Conservation (phyloP, 305 asterid genomes). For the Fraxinus floribunda region DNA sequence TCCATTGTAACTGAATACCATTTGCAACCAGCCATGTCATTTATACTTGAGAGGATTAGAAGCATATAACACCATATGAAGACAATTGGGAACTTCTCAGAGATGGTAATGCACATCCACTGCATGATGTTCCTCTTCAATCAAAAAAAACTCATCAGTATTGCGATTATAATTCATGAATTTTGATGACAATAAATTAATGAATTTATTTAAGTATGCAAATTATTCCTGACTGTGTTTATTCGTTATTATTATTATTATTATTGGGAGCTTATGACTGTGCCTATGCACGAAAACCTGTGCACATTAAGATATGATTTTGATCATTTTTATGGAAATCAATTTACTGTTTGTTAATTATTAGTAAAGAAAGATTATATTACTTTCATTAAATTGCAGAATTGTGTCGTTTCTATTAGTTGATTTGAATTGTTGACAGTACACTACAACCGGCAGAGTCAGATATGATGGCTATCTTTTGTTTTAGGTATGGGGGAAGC, state of each 20-base stretch:
- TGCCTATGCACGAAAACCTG: no score
- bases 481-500: slow-evolving; percentile 76
- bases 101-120: background rate
- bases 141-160: background rate
- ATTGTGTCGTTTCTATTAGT: background rate
- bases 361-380: background rate
- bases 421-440: background rate
- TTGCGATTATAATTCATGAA: background rate
- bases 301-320: no score
- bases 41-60: background rate
- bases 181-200: background rate
- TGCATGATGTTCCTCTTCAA: background rate
- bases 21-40: background rate
- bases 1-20: background rate
- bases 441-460: slow-evolving; percentile 3
- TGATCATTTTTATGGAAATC: background rate
- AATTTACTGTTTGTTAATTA: background rate
- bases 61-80: background rate
- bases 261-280: no score
- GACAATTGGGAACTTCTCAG: background rate
- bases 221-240: background rate
- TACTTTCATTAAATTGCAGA: background rate
- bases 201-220: background rate
- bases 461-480: slow-evolving; percentile 1
- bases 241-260: no score